These are phyloP conservation scores for Aspergillus funiculosus DNA, from an alignment of 495 filamentous ascomycete species.

Conservation along the genomic window DNA sequence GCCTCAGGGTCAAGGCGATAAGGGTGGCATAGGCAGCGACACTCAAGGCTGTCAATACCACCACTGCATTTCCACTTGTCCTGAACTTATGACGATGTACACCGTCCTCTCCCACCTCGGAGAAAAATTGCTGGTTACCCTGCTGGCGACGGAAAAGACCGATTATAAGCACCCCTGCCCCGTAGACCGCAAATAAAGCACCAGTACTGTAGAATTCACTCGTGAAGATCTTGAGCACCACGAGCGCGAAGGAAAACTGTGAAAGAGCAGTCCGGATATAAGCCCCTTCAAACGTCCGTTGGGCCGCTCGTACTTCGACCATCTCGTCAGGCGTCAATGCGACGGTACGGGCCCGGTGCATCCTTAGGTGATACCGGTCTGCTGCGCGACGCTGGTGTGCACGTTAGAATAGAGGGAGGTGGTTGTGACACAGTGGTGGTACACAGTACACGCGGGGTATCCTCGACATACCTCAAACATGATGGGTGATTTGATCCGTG, in stretches of 20 bases:
- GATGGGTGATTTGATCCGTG: background rate
- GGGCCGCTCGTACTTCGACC: conserved; percentile 88
- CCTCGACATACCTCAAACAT: conserved; percentile 35
- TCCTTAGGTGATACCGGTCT: conserved; percentile 54
- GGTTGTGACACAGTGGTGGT: background rate
- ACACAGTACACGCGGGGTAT: conserved; percentile 1
- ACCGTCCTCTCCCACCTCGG: conserved; percentile 62
- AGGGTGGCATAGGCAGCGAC: conserved; percentile 75
- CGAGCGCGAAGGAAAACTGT: conserved; percentile 89
- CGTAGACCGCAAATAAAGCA: conserved; percentile 86
- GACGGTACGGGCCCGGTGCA: conserved; percentile 80
- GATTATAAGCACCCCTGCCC: conserved; percentile 73
- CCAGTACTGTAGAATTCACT: conserved; percentile 91
- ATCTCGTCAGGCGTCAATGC: conserved; percentile 77
- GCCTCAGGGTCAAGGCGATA: conserved; percentile 63
- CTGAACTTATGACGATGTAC: conserved; percentile 72
- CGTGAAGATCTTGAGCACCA: conserved; percentile 95
- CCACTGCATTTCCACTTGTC: conserved; percentile 73
- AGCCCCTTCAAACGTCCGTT: conserved; percentile 94
- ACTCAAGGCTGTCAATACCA: conserved; percentile 77
- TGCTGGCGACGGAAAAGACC: conserved; percentile 77
- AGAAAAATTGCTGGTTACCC: conserved; percentile 92
- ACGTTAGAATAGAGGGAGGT: conserved; percentile 3
- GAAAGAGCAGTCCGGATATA: conserved; percentile 91
- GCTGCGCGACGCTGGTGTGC: conserved; percentile 40